Evolutionary conservation across 2,329 filamentous ascomycete genomes (phyloP), one percentile per base, ranked within the genome.

Genomic region (Tolypocladium sp.): DNA sequence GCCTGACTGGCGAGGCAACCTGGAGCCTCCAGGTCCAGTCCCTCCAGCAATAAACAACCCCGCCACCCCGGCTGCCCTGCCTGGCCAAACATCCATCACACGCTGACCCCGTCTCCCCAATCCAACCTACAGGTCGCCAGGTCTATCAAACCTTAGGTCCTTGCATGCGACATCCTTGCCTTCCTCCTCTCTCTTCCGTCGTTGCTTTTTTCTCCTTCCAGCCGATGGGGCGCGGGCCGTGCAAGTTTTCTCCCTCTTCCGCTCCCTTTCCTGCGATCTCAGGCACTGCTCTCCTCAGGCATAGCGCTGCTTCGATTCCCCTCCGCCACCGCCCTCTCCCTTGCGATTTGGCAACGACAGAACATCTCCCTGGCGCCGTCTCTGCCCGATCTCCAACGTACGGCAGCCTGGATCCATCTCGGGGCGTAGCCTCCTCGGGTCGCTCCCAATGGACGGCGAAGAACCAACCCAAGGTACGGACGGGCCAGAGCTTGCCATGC

Each of bases 391-490:
- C 55, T 35, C 22, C 15, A 9, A 8, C 25, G 6, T 9, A 10
- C 51, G 40, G 17, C 51, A 41, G 33, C 51, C 51, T 58, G 57
- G 38, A 17, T 49, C 40, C 17, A 30, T 37, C 30, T 42, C n/a
- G 51, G 57, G 41, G n/a, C 37, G 58, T 46, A 37, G 58, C 55
- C 55, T 57, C 46, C 44, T 63, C 63, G 65, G 65, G 69, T 67
- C 66, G 64, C 63, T 68, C 65, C 70, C 70, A 74, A 77, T 77
- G 75, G 75, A 77, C 62, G 74, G 71, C 64, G 75, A 76, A 61
- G 74, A 77, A 68, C 73, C 73, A 58, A 77, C 75, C 59, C 75
- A 77, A 73, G 74, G 75, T 76, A 68, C 40, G 64, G 7, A 51
- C 17, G 25, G 17, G 27, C 25, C 54, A 15, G 37, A 25, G 55